These are phyloP conservation scores for Penicillium verrucosum DNA, from an alignment of 2,329 filamentous ascomycete species.

Conservation along the genomic window DNA sequence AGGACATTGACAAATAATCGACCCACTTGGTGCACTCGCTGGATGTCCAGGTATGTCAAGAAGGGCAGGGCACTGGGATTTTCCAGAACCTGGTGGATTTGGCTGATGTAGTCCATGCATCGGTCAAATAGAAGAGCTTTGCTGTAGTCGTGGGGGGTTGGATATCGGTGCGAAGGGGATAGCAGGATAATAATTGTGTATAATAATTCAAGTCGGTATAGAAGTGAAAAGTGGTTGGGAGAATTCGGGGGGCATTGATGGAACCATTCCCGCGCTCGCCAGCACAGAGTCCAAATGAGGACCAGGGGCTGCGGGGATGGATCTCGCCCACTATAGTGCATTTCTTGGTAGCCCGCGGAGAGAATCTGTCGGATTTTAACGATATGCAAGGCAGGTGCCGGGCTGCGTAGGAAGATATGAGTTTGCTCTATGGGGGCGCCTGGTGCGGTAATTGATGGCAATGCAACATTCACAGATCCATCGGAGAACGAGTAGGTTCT, in stretches of 20 bases:
- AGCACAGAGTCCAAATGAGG: slow-evolving; percentile 41
- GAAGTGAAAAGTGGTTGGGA: slow-evolving; percentile 63
- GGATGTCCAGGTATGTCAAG: slow-evolving; percentile 81
- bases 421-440: slow-evolving; percentile 42
- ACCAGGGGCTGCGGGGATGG: slow-evolving; percentile 64
- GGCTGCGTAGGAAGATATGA: slow-evolving; percentile 52
- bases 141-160: slow-evolving; percentile 68
- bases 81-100: slow-evolving; percentile 66
- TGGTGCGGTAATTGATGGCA: slow-evolving; percentile 56
- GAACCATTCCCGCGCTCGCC: slow-evolving; percentile 72
- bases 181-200: slow-evolving; percentile 91
- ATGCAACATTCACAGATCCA: slow-evolving; percentile 76
- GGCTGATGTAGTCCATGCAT: slow-evolving; percentile 74
- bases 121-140: slow-evolving; percentile 83
- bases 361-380: slow-evolving; percentile 82
- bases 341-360: slow-evolving; percentile 83
- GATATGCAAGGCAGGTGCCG: slow-evolving; percentile 70
- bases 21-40: slow-evolving; percentile 72
- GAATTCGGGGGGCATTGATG: slow-evolving; percentile 67
- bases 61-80: slow-evolving; percentile 61
- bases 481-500: slow-evolving; percentile 92
- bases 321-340: slow-evolving; percentile 73
- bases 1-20: slow-evolving; percentile 57
- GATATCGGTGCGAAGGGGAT: slow-evolving; percentile 72
- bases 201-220: slow-evolving; percentile 82